These are phyloP conservation scores for Zizania latifolia DNA, from an alignment of 176 grass and related monocot genomes.

Conservation along the genomic window DNA sequence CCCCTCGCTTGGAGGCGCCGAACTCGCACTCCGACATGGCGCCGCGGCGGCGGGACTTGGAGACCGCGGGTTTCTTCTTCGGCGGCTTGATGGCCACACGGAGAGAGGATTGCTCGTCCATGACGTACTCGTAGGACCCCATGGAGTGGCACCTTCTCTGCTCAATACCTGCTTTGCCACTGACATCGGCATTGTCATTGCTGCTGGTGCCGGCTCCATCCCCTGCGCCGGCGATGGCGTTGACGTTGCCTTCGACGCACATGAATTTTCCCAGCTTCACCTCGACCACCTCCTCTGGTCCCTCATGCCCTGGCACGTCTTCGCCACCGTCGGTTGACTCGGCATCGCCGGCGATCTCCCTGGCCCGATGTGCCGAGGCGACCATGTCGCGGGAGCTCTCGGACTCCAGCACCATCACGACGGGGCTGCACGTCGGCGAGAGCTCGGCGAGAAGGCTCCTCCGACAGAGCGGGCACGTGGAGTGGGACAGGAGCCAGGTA, in stretches of 20 bases:
- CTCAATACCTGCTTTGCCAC: conserved; percentile 23
- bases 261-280: conserved; percentile 87
- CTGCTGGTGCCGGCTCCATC: conserved; percentile 47
- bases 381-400: conserved; percentile 39
- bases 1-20: conserved; percentile 42
- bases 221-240: neutral
- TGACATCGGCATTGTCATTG: conserved; percentile 9
- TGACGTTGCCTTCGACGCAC: conserved; percentile 43
- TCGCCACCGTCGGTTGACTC: neutral
- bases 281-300: conserved; percentile 49
- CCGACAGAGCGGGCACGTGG: conserved; percentile 86
- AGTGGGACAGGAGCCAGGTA: conserved; percentile 92
- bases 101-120: conserved; percentile 62
- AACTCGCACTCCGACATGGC: conserved; percentile 88
- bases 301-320: neutral
- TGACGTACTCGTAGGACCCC: conserved; percentile 92
- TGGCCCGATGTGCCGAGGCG: neutral
- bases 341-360: neutral
- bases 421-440: conserved; percentile 47
- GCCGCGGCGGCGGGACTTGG: conserved; percentile 36
- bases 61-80: conserved; percentile 51
- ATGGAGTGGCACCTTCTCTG: conserved; percentile 86
- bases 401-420: conserved; percentile 69
- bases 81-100: conserved; percentile 69
- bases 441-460: conserved; percentile 57